Evolutionary conservation across 805 yeast species (phyloP), one percentile per base, ranked within the genome.

Genomic region (Metschnikowia amazonensis): DNA sequence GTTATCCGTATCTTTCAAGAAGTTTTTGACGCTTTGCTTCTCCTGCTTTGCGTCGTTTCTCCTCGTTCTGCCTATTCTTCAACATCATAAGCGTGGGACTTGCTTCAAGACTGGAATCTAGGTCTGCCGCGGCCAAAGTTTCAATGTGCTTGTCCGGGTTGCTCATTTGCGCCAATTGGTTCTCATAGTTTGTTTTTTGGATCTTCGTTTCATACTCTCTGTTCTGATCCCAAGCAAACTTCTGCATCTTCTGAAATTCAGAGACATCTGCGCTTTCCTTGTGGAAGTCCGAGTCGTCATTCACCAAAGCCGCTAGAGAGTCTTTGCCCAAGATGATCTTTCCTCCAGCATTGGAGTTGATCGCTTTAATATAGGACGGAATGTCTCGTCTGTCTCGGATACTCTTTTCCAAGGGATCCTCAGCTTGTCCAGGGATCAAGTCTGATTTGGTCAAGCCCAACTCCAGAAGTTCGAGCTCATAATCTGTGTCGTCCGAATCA

Each of bases 351-450:
- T 55, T 58, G 23, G 57, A 39, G 25, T 55, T 47, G 48, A 62
- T 82, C 74, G 58, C 79, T 67, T 55, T 79, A 57, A 69, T 88
- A 80, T 50, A 79, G 63, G n/a, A 51, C 1, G 96, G 95, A 32
- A 80, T 80, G 58, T 89, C 96, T 49, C 82, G 85, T 44, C 90
- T 60, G 27, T 85, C 79, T 40, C 96, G 65, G 0, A 85, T 74
- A 7, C 77, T 43, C 66, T 69, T 59, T 60, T 75, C 67, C 59
- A 64, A 49, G 40, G 66, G 62, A 53, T 65, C 66, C 53, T 69
- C 69, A 38, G 60, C 50, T 20, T 50, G 46, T 36, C 57, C 57
- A 14, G 47, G 51, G 21, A 48, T 50, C 4, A 70, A 44, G 36
- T 66, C 69, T 8, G 53, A 49, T 20, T 56, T 45, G 2, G 45